These are phyloP conservation scores for Thielaviopsis punctulata DNA, from an alignment of 2,329 filamentous ascomycete genomes.

Conservation along the genomic window DNA sequence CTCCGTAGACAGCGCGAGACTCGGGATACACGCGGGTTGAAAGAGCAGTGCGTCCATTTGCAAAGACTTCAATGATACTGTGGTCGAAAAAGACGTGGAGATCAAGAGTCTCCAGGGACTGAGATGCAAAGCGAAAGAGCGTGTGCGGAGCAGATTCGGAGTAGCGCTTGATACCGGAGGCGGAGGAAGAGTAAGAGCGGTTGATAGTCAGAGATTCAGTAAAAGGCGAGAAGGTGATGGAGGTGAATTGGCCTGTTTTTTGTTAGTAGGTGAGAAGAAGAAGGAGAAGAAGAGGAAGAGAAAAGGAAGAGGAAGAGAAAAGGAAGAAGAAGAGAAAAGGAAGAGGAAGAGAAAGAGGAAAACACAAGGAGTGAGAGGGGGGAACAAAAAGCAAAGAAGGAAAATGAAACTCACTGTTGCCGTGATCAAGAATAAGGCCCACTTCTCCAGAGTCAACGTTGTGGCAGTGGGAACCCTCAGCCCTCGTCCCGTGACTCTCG, in stretches of 20 bases:
- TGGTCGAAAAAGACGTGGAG: constrained; percentile 14
- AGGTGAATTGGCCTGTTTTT: constrained; percentile 12
- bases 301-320: no score
- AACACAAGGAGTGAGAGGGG: no score
- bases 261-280: not conserved
- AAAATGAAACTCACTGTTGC: constrained; percentile 10
- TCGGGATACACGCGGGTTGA: constrained; percentile 15
- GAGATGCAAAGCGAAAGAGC: constrained; percentile 6
- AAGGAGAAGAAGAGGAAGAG: not conserved
- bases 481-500: no score
- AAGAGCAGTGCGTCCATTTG: constrained; percentile 15
- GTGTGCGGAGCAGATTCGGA: constrained; percentile 11
- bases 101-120: constrained; percentile 13
- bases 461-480: no score
- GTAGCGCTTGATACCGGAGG: constrained; percentile 7
- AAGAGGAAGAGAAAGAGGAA: no score
- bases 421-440: constrained; percentile 8
- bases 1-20: constrained; percentile 9
- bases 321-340: no score
- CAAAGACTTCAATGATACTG: constrained; percentile 14
- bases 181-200: constrained; percentile 12
- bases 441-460: no score
- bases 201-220: constrained; percentile 13
- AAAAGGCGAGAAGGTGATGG: constrained; percentile 12
- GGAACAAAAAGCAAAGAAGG: no score